Evolutionary conservation across 805 yeast species (phyloP).

Genomic region (Wickerhamomyces queroliae): DNA sequence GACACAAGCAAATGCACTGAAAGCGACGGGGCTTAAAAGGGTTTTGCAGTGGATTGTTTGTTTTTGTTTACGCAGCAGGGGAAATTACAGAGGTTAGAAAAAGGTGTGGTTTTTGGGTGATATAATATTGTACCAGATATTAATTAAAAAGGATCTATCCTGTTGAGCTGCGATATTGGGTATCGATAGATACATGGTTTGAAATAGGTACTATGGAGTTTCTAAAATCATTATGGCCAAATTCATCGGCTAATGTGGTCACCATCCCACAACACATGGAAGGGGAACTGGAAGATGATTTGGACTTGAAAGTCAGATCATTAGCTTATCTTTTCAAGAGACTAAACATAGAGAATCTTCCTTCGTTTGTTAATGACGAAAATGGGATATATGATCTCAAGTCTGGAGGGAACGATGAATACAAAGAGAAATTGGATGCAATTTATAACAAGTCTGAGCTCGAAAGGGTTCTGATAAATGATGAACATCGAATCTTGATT

Average conservation of each 20-base stretch:
- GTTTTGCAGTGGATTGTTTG: too few species aligned
- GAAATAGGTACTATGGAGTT: constrained; percentile 15
- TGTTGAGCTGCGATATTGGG: too few species aligned
- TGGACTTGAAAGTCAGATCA: constrained; percentile 57
- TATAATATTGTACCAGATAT: too few species aligned
- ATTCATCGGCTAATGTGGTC: constrained; percentile 25
- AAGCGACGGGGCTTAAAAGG: too few species aligned
- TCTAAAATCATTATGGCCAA: constrained; percentile 28
- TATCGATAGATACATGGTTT: neutral
- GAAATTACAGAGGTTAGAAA: too few species aligned
- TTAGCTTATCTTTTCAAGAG: constrained; percentile 53
- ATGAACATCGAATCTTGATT: constrained; percentile 59
- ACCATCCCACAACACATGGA: constrained; percentile 43
- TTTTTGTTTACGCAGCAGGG: too few species aligned
- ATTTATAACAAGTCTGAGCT: constrained; percentile 47
- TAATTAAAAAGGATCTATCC: too few species aligned
- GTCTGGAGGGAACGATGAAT: neutral
- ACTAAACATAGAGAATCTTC: constrained; percentile 34
- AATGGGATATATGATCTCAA: constrained; percentile 20
- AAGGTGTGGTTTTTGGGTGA: too few species aligned
- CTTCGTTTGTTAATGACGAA: constrained; percentile 34
- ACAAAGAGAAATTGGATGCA: constrained; percentile 40
- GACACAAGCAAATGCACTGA: too few species aligned
- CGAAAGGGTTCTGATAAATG: constrained; percentile 34
- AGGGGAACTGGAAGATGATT: constrained; percentile 47